Percentiles rank a stretch among this genome's conserved stretches.
Evolutionary conservation across 495 filamentous ascomycete species (phyloP).

Genomic region (Letharia lupina): DNA sequence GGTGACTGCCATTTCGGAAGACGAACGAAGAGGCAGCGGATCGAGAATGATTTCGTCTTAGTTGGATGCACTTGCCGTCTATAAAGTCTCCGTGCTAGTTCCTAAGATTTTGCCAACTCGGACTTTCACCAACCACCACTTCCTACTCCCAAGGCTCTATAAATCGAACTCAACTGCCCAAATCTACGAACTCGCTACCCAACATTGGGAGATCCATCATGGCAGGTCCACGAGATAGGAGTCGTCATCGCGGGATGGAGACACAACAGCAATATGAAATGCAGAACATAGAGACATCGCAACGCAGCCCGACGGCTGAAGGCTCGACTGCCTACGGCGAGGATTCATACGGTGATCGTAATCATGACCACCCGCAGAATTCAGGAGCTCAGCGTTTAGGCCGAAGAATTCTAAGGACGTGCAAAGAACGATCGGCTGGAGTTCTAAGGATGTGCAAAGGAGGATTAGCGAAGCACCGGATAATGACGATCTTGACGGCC

Average conservation of each 20-base stretch:
- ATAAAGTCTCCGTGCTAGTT: too few relatives aligned
- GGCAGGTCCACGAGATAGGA: neutral
- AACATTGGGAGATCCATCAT: neutral
- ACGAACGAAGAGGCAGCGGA: neutral
- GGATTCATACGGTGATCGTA: neutral
- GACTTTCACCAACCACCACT: neutral
- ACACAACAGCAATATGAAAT: neutral
- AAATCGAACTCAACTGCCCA: neutral
- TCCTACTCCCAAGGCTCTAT: neutral
- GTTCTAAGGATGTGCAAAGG: neutral
- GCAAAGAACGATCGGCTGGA: neutral
- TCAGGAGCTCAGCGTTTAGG: neutral
- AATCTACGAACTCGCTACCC: neutral
- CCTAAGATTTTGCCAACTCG: neutral
- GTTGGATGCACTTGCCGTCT: neutral
- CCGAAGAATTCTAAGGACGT: neutral
- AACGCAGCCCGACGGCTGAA: neutral
- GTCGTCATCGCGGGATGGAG: neutral
- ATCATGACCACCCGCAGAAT: neutral
- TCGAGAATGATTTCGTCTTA: neutral
- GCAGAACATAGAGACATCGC: neutral
- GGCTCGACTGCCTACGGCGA: neutral
- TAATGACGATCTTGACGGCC: neutral
- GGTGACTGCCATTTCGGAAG: neutral
- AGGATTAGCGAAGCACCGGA: neutral